Base-by-base conservation (phyloP, 2,329 filamentous ascomycete genomes). In the Rhinocladiella mackenziei region DNA sequence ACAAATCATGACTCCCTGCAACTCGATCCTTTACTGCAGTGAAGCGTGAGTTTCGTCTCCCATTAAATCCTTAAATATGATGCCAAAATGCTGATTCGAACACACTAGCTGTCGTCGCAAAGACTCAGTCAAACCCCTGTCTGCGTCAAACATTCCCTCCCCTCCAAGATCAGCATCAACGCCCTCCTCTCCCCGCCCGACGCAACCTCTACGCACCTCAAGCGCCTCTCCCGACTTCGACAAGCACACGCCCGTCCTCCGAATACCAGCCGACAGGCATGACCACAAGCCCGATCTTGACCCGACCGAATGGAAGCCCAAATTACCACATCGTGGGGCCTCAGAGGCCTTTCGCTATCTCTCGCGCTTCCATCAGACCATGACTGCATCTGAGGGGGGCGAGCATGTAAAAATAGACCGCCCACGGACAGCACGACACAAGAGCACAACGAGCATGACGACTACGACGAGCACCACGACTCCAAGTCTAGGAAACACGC, bases 21-120 rank as follows among this genome's bases (percentile, higher is more conserved):
- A 77, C 58, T 71, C 71, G 11, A 70, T 80, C 29, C 67, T 83
- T 32, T 83, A 83, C 61, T 83, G 79, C 66, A 81, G 77, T 39
- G 77, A 81, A 68, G 74, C 73, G 78, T 81, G 70, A 60, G 69
- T 61, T n/a, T n/a, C n/a, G n/a, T n/a, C n/a, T n/a, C n/a, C n/a
- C n/a, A n/a, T n/a, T n/a, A n/a, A n/a, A n/a, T n/a, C n/a, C n/a
- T n/a, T n/a, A n/a, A n/a, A n/a, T n/a, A n/a, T n/a, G n/a, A n/a
- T n/a, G n/a, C n/a, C n/a, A n/a, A n/a, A n/a, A n/a, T n/a, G n/a
- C n/a, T n/a, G n/a, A n/a, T n/a, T n/a, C n/a, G 9, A 33, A 18
- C 14, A 1, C 10, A 4, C 32, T 45, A 71, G 69, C 56, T 72
- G 69, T 55, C 67, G 66, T 44, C 67, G 67, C 55, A 70, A 69